These are phyloP conservation scores for Pterocarpus macrocarpus DNA, from an alignment of 306 rosid genomes.

Conservation along the genomic window DNA sequence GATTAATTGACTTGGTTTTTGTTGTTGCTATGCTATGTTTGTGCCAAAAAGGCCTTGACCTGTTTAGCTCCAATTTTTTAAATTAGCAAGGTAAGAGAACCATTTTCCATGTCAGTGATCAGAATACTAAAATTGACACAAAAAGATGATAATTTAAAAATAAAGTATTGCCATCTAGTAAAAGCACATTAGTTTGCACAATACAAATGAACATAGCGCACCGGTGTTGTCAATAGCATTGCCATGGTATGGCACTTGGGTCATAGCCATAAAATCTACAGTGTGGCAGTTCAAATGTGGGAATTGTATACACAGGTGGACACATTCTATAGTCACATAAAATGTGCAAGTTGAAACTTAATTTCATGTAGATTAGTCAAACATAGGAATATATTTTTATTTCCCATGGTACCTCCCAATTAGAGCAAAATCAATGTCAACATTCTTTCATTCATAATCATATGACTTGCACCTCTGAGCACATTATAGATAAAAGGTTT, in stretches of 20 bases:
- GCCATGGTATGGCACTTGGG: conserved; percentile 12
- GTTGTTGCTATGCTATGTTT: too few species aligned
- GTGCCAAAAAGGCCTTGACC: too few species aligned
- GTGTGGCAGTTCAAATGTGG: neutral
- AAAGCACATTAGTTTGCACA: conserved; percentile 36
- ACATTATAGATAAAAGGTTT: conserved; percentile 28
- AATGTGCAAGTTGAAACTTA: too few species aligned
- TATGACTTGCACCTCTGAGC: conserved; percentile 14
- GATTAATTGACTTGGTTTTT: too few species aligned
- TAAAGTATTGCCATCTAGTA: conserved; percentile 4
- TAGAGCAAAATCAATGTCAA: conserved; percentile 14
- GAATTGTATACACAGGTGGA: too few species aligned
- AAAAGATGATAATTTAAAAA: conserved; percentile 10
- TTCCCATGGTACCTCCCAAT: conserved; percentile 2
- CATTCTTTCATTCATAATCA: conserved; percentile 30
- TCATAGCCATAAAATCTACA: conserved; percentile 23
- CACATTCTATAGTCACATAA: too few species aligned
- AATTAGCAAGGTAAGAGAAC: conserved; percentile 51
- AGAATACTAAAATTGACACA: conserved; percentile 29
- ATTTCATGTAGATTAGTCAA: neutral
- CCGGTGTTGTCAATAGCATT: neutral
- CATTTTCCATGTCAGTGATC: conserved; percentile 50
- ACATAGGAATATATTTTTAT: conserved; percentile 13
- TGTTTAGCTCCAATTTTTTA: too few species aligned
- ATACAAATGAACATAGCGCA: neutral